Base-by-base conservation (phyloP, 108 stramenopile genomes). In the Skeletonema grethae region DNA sequence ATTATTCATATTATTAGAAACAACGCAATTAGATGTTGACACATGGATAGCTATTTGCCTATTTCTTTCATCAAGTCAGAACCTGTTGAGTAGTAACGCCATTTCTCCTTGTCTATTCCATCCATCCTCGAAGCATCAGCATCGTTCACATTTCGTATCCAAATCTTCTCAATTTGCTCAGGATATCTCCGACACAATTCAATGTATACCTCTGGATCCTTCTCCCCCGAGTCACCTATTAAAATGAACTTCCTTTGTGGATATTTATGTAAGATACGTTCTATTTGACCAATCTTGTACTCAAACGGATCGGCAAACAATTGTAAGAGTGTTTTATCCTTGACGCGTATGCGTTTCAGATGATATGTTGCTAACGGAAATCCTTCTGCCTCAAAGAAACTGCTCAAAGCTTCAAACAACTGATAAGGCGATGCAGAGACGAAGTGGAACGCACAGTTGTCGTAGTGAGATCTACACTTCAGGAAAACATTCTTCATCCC, bases 201-300 rank as follows among this genome's bases (percentile, higher is more conserved):
- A 11, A 48, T 70, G 57, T 84, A 84, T 0, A 84, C 63, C 65
- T 80, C 72, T 3, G 79, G 79, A 65, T 84, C 83, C 63, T 76
- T 79, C 59, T 84, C 83, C 8, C 83, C 83, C 10, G 78, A 63
- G 76, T 84, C 83, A 11, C 83, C 83, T 11, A 84, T 79, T 32
- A 84, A 53, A 16, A 84, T 58, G 55, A 84, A 84, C 31, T 67
- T 59, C 2, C 83, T 74, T 32, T 60, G n/a, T 1, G 83, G 83
- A 45, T 66, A 76, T 35, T 25, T 57, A 18, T 72, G 32, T 34
- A 84, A 25, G 29, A 79, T 53, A 20, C 43, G 38, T 55, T 63
- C 75, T 57, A 82, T 82, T 29, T 70, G 63, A 0, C 53, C 39
- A 35, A 72, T 38, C 66, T 84, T 84, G 64, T 59, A 70, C n/a